phyloP scores from a whole-genome alignment of 306 rosid species.

The Dryas drummondii region DNA sequence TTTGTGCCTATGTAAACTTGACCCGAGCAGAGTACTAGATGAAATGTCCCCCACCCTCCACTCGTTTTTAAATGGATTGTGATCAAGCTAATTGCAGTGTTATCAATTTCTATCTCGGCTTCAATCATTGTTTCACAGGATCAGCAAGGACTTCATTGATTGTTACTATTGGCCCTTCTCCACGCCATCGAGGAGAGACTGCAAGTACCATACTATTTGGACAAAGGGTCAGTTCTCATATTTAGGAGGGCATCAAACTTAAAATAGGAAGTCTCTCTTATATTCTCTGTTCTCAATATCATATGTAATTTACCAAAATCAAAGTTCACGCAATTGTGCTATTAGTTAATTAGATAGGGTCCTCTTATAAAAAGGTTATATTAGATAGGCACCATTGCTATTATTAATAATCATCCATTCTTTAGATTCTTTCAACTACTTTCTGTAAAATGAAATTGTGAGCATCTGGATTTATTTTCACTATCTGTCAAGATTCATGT shows the following conservation, averaged over 20 bases:
- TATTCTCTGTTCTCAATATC: neutral
- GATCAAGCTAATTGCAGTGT: neutral
- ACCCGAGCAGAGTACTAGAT: conserved; percentile 6
- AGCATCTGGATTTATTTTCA: neutral
- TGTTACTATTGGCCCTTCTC: conserved; percentile 98
- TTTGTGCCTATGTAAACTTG: conserved; percentile 16
- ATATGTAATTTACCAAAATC: neutral
- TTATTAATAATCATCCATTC: neutral
- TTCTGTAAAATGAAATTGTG: neutral
- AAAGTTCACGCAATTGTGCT: no score
- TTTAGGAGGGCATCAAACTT: conserved; percentile 9
- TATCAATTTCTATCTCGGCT: neutral
- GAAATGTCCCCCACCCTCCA: neutral
- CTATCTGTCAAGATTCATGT: neutral
- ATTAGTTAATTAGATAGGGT: neutral
- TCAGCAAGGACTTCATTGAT: conserved; percentile 95
- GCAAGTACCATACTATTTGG: conserved; percentile 90
- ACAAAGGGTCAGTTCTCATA: conserved; percentile 75
- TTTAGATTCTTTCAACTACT: neutral
- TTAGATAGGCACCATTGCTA: neutral
- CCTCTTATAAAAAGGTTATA: neutral
- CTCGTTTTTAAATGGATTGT: neutral
- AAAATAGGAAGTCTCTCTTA: neutral
- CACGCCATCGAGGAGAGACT: conserved; percentile 99
- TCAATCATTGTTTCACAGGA: conserved; percentile 50